A percentile compares a stretch with the other conserved stretches of the same genome.
These are phyloP conservation scores for Trichomonas vaginalis DNA, from an alignment of 208 protist genomes.

Conservation along the genomic window DNA sequence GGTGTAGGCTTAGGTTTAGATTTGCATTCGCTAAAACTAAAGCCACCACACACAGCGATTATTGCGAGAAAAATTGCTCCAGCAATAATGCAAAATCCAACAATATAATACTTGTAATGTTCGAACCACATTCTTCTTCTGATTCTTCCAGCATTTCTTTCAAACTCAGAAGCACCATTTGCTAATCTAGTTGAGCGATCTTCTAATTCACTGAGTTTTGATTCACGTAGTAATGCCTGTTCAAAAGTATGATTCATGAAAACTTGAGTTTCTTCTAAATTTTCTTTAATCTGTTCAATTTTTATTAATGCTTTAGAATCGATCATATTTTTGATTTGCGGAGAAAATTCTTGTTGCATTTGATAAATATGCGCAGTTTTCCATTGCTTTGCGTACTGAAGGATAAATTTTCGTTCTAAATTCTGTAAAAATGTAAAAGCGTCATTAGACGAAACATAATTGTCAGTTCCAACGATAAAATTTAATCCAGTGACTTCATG, in stretches of 20 bases:
- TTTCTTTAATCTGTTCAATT: background rate
- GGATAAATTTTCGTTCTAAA: too few species aligned
- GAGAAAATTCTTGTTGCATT: too few species aligned
- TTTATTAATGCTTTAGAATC: background rate
- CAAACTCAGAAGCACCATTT: background rate
- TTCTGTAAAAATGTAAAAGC: too few species aligned
- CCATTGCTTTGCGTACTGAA: too few species aligned
- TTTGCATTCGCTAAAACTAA: background rate
- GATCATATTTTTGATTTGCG: background rate
- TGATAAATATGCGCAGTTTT: too few species aligned
- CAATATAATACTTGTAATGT: background rate
- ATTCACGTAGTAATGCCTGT: background rate
- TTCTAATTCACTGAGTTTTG: background rate
- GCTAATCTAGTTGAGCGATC: background rate
- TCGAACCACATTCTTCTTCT: background rate
- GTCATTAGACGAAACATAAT: too few species aligned
- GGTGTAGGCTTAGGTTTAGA: too few species aligned
- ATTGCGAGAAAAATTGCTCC: background rate
- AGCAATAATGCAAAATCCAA: background rate
- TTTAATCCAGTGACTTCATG: too few species aligned
- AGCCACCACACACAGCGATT: background rate
- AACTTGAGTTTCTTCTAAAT: background rate
- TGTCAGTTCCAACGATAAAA: too few species aligned
- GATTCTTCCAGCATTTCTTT: background rate
- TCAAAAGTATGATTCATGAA: background rate